Conservation (phyloP, 768 basidiomycete species). For the Suillus spraguei region DNA sequence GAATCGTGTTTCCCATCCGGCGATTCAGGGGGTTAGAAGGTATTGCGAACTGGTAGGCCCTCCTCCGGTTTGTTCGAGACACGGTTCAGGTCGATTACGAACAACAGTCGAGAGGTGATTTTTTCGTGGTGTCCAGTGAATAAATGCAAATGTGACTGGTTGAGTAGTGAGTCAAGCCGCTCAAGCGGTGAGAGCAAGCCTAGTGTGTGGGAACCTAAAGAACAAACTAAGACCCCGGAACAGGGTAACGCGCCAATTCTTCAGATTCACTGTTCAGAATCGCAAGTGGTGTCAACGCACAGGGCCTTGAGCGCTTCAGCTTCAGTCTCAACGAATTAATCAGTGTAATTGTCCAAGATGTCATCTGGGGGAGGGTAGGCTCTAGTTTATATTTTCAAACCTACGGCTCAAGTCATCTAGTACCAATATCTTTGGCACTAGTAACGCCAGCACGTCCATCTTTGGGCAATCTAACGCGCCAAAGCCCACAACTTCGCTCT, state of each 20-base stretch:
- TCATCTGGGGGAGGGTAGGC: background rate
- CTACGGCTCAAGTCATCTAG: constrained; percentile 1
- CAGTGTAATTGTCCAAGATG: background rate
- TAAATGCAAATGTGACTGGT: background rate
- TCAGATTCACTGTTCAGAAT: constrained; percentile 1
- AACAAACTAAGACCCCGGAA: background rate
- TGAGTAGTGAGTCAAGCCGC: background rate
- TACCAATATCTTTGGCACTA: constrained; percentile 6
- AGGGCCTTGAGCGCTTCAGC: background rate
- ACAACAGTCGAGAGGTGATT: background rate
- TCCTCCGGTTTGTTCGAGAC: background rate
- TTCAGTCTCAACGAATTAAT: background rate
- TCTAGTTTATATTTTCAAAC: background rate
- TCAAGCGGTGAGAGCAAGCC: background rate
- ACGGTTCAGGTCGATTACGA: background rate
- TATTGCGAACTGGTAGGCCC: background rate
- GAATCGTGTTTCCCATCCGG: background rate
- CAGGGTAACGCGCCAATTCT: background rate
- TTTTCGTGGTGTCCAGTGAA: background rate
- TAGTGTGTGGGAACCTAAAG: no score
- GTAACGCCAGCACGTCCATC: background rate
- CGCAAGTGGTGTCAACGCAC: background rate
- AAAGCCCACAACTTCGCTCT: constrained; percentile 21
- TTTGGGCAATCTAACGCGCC: constrained; percentile 8
- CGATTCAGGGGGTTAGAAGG: background rate